These are phyloP conservation scores for Tricholoma matsutake DNA, from an alignment of 768 basidiomycete genomes.

Conservation along the genomic window DNA sequence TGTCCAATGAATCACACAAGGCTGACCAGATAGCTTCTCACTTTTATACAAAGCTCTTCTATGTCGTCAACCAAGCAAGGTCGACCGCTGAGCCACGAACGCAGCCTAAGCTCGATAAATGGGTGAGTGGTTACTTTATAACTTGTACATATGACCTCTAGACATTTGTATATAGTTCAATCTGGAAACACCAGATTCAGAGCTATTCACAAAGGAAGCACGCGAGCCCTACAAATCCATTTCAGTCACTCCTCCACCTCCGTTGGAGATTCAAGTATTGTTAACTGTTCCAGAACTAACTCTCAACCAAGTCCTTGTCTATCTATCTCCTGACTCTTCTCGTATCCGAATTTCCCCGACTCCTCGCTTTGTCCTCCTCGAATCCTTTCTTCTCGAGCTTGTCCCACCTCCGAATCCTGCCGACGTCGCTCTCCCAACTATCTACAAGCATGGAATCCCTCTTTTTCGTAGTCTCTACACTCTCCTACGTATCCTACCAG, in stretches of 20 bases:
- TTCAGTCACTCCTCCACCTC: slow-evolving; percentile 41
- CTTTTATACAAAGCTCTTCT: slow-evolving; percentile 79
- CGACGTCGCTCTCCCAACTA: slow-evolving; percentile 66
- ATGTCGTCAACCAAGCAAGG: slow-evolving; percentile 70
- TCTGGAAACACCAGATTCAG: slow-evolving; percentile 72
- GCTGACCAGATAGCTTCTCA: slow-evolving; percentile 86
- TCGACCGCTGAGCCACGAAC: slow-evolving; percentile 47
- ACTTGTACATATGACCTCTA: no score
- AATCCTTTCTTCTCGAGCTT: slow-evolving; percentile 63
- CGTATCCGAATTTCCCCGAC: slow-evolving; percentile 67
- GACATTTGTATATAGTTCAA: no score
- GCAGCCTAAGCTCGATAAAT: slow-evolving; percentile 68
- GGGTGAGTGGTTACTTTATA: slow-evolving; percentile 67
- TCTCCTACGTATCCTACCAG: slow-evolving; percentile 68
- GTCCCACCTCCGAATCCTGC: slow-evolving; percentile 21
- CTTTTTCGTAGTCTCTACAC: slow-evolving; percentile 77
- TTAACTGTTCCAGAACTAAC: slow-evolving; percentile 66
- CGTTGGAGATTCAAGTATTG: slow-evolving; percentile 68
- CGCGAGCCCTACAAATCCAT: slow-evolving; percentile 59
- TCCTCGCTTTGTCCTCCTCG: slow-evolving; percentile 67
- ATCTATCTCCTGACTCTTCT: slow-evolving; percentile 54
- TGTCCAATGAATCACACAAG: slow-evolving; percentile 50
- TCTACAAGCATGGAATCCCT: slow-evolving; percentile 84
- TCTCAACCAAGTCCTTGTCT: slow-evolving; percentile 71
- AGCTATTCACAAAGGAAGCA: slow-evolving; percentile 60